Evolutionary conservation across 139 green algal species (phyloP), one percentile per base, ranked within the genome.

Genomic region (Dunaliella primolecta): DNA sequence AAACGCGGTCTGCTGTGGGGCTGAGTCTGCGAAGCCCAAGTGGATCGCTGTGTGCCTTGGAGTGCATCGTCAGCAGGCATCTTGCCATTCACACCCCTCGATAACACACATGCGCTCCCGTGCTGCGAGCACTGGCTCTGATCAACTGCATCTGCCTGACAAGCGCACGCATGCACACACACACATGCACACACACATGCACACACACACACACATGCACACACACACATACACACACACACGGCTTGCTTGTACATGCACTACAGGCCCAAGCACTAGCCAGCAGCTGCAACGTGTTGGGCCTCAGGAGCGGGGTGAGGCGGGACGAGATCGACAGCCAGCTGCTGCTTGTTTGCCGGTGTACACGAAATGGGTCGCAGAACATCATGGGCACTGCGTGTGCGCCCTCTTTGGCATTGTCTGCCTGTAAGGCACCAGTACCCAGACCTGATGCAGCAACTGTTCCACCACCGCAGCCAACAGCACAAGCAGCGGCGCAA

Each of bases 121-220:
- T n/a, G n/a, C n/a, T n/a, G n/a, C n/a, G n/a, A n/a, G n/a, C n/a
- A n/a, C n/a, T n/a, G n/a, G n/a, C n/a, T n/a, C n/a, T n/a, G n/a
- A n/a, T n/a, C n/a, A n/a, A n/a, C n/a, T n/a, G n/a, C n/a, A n/a
- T n/a, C n/a, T n/a, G n/a, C n/a, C n/a, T n/a, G n/a, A n/a, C n/a
- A n/a, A n/a, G n/a, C n/a, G n/a, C n/a, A n/a, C n/a, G n/a, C n/a
- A n/a, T n/a, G n/a, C n/a, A n/a, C n/a, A n/a, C n/a, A 64, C 71
- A 35, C 71, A 35, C 27, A 77, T 7, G 21, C 71, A 31, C 27
- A 77, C 71, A 77, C 27, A 31, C 71, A 31, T 7, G 3, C 71
- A 77, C 71, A 77, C 71, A 35, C 71, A 77, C 71, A 77, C 71
- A 77, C 71, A 77, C 27, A 31, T 7, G n/a, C n/a, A n/a, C n/a